These are phyloP conservation scores for Picea engelmannii DNA, from an alignment of 83 land plant genomes.

Conservation along the genomic window DNA sequence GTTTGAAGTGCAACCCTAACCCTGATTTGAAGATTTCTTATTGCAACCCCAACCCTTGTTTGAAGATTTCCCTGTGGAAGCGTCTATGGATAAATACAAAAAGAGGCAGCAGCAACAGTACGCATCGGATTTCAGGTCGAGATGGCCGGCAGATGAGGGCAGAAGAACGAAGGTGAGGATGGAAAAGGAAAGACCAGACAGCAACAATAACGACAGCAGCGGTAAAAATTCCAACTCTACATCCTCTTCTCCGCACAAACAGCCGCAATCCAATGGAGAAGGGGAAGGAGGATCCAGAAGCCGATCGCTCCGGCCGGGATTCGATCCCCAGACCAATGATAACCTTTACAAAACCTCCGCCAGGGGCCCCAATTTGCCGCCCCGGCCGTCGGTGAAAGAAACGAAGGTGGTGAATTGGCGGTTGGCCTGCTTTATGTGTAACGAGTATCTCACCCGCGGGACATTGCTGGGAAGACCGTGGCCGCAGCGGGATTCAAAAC, in stretches of 20 bases:
- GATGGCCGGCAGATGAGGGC: not conserved
- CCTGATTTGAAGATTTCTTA: no score
- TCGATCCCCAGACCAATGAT: not conserved
- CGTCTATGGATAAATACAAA: no score
- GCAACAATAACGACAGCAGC: not conserved
- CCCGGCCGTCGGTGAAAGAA: not conserved
- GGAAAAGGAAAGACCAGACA: not conserved
- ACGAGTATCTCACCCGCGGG: not conserved
- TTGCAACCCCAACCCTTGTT: no score
- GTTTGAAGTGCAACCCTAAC: no score
- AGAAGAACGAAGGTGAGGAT: not conserved
- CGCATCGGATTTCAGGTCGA: not conserved
- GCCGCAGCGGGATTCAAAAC: constrained; percentile 1
- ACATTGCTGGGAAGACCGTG: constrained; percentile 4
- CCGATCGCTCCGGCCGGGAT: not conserved
- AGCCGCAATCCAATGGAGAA: not conserved
- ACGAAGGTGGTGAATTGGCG: not conserved
- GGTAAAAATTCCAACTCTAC: not conserved
- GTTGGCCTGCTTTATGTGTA: constrained; percentile 9
- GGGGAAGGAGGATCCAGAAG: no score
- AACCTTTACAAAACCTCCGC: no score
- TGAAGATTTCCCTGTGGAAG: no score
- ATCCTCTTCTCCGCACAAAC: not conserved
- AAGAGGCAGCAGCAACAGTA: no score
- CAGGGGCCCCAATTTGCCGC: no score